phyloP scores from a whole-genome alignment of 148 eudicot genomes.

The Chenopodium suecicum region DNA sequence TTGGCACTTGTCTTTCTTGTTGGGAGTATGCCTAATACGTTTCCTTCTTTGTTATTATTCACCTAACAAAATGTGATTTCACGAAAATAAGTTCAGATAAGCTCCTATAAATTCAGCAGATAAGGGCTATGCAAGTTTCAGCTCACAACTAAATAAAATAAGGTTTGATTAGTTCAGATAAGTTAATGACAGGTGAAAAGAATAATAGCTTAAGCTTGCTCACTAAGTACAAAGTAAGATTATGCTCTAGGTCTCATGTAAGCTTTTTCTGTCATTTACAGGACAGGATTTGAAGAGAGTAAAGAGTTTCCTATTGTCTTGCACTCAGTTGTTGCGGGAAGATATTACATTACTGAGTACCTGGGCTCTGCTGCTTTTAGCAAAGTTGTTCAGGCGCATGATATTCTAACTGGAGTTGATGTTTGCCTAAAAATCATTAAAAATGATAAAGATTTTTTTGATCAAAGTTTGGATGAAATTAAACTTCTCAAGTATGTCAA shows the following conservation, averaged over 20 bases:
- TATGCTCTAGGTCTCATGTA: conserved; percentile 1
- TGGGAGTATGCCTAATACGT: background rate
- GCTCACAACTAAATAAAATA: too few relatives aligned
- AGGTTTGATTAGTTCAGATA: background rate
- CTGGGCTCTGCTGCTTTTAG: conserved; percentile 99
- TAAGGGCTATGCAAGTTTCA: too few relatives aligned
- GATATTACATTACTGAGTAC: conserved; percentile 78
- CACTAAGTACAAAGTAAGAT: background rate
- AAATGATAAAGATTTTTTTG: conserved; percentile 95
- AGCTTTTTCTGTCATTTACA: conserved; percentile 35
- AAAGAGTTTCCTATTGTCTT: conserved; percentile 78
- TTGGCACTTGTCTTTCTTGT: conserved; percentile 25
- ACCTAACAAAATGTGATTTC: background rate
- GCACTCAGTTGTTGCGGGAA: conserved; percentile 67
- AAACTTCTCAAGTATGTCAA: conserved; percentile 93
- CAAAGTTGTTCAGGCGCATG: conserved; percentile 94
- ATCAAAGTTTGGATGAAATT: conserved; percentile 97
- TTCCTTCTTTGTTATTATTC: background rate
- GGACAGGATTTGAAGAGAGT: conserved; percentile 97
- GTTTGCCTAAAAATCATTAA: conserved; percentile 97
- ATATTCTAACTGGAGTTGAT: conserved; percentile 71
- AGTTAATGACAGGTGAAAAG: background rate
- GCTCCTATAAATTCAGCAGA: too few relatives aligned
- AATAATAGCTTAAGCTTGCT: background rate
- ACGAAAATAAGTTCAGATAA: too few relatives aligned